These are phyloP conservation scores for Trebouxia sp. DNA, from an alignment of 139 green algal species.

Conservation along the genomic window DNA sequence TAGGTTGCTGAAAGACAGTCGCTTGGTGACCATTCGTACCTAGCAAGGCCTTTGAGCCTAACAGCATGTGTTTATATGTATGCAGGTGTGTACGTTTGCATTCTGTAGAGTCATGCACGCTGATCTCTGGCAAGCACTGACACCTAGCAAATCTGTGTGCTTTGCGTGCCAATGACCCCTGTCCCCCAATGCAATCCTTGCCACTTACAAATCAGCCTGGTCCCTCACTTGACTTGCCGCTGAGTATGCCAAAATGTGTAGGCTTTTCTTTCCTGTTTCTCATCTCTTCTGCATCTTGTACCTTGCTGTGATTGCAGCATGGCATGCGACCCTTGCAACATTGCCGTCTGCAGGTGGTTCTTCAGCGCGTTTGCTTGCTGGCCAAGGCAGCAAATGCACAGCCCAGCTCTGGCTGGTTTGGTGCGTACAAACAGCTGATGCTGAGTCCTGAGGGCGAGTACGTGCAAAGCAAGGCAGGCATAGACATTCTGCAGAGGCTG, in stretches of 20 bases:
- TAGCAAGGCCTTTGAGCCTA: too few relatives aligned
- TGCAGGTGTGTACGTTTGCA: too few relatives aligned
- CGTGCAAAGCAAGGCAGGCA: neutral
- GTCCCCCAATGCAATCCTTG: neutral
- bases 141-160: too few relatives aligned
- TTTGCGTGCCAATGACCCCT: neutral
- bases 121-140: too few relatives aligned
- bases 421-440: neutral
- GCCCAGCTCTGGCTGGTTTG: neutral
- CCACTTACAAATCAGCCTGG: neutral
- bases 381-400: neutral
- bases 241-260: neutral
- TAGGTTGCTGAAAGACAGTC: too few relatives aligned
- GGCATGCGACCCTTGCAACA: neutral
- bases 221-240: neutral
- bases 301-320: neutral
- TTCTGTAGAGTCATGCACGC: too few relatives aligned
- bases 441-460: conserved; percentile 1
- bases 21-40: too few relatives aligned
- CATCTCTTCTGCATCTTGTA: neutral
- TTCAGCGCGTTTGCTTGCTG: conserved; percentile 1
- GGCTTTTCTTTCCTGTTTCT: neutral
- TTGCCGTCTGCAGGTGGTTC: neutral
- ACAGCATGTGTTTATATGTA: too few relatives aligned
- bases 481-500: neutral